Base-by-base conservation (phyloP, 2,329 filamentous ascomycete species). In the Lachnellula hyalina region DNA sequence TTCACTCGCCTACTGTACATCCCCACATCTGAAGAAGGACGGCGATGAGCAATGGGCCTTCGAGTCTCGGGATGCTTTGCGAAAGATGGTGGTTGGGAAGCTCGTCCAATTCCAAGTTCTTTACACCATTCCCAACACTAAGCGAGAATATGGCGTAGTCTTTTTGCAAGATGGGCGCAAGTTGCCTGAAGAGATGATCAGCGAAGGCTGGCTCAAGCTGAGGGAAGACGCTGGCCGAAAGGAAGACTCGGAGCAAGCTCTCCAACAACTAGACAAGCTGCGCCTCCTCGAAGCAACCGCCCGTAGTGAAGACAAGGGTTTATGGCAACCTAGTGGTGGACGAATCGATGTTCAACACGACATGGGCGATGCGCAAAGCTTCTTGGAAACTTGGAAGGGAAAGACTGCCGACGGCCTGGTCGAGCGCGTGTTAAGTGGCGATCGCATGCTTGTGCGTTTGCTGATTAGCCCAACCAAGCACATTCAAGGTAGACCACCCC, bases 11-110 rank as follows among this genome's bases (percentile, higher is more conserved):
- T 97, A 91, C 74, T 91, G 97, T 63, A 88, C 86, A 56, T 91
- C 92, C 49, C 94, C 94, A 3, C 86, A 92, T 69, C 72, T 96
- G 71, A 86, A 81, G 75, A 86, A 90, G 72, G 92, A 96, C 65
- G 91, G 89, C 55, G 93, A 96, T 68, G 92, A 96, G 81, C 85
- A 87, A 38, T 95, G 88, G 69, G 91, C 90, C 55, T 99, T 96
- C 73, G 87, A 94, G 73, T 96, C 94, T 57, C 90, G 94, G 69
- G 94, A 99, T 74, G 94, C 89, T 71, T 82, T 99, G 58, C 88
- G 94, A 67, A 85, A 87, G 63, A 78, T 92, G 50, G 80, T 87
- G 41, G 87, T 97, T 54, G 93, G 93, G 69, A 96, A 96, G 73
- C 81, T 86, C 28, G 79, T 99, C 59, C 85, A 92, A 65, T 96